Evolutionary conservation across 2,329 filamentous ascomycete species (phyloP).

Genomic region (Basipetospora sp.): DNA sequence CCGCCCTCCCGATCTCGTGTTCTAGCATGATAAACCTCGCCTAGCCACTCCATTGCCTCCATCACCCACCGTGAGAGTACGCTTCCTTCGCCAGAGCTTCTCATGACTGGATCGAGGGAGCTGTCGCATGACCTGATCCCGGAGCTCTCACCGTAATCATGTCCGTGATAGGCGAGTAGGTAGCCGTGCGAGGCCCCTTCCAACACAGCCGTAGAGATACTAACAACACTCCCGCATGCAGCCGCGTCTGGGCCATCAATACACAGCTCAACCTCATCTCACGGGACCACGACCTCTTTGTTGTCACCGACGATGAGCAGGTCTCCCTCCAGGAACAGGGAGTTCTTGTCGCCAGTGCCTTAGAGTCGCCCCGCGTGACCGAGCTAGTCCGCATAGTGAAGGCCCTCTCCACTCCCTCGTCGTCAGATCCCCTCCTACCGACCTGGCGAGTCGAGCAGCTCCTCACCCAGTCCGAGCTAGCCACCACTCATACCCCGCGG

Average conservation of each 20-base stretch:
- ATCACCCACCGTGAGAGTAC: no score
- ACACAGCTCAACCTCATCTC: constrained; percentile 45
- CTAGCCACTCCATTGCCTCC: no score
- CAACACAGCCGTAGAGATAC: neutral
- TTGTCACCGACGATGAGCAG: constrained; percentile 18
- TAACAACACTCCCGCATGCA: constrained; percentile 16
- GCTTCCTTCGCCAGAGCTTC: no score
- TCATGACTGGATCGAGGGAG: no score
- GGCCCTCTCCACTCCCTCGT: constrained; percentile 54
- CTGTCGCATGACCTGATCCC: no score
- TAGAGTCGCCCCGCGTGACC: constrained; percentile 40
- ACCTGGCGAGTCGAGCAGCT: constrained; percentile 44
- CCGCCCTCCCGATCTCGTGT: no score
- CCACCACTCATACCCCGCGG: constrained; percentile 26
- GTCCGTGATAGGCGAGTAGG: constrained; percentile 35
- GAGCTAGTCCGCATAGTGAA: constrained; percentile 55
- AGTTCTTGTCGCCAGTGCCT: constrained; percentile 24
- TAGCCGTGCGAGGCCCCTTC: constrained; percentile 9
- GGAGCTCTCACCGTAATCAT: constrained; percentile 14
- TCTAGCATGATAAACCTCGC: no score
- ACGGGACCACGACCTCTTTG: constrained; percentile 14
- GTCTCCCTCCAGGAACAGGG: constrained; percentile 27
- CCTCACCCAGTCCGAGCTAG: constrained; percentile 46
- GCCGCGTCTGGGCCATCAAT: constrained; percentile 49
- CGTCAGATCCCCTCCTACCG: constrained; percentile 47